Evolutionary conservation across 768 basidiomycete genomes (phyloP).

Genomic region (Naganishia friedmannii): DNA sequence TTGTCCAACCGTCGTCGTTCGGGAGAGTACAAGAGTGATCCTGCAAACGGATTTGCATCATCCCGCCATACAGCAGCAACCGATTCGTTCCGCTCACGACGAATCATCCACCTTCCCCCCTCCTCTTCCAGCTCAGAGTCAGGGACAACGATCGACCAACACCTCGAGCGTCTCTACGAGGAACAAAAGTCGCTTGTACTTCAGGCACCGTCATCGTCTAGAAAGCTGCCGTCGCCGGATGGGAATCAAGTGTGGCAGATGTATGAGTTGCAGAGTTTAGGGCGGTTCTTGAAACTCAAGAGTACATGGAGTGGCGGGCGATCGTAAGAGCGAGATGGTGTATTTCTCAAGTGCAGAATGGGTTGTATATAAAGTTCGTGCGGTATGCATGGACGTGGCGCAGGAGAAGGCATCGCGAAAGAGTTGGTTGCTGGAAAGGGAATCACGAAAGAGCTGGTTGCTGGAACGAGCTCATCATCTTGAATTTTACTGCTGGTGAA

Average conservation of each 20-base stretch:
- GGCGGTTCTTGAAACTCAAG: slow-evolving; percentile 6
- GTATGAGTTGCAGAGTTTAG: slow-evolving; percentile 13
- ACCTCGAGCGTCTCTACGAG: neutral
- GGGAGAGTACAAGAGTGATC: neutral
- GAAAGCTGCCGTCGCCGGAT: neutral
- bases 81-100: slow-evolving; percentile 16
- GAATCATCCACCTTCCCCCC: neutral
- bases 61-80: neutral
- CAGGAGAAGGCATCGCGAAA: too few relatives aligned
- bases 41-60: neutral
- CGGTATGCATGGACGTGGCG: too few relatives aligned
- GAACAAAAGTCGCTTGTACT: neutral
- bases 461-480: too few relatives aligned
- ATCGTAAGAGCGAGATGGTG: too few relatives aligned
- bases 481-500: too few relatives aligned
- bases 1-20: neutral
- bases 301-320: neutral
- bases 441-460: too few relatives aligned
- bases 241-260: slow-evolving; percentile 13
- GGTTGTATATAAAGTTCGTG: too few relatives aligned
- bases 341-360: too few relatives aligned
- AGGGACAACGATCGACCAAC: neutral
- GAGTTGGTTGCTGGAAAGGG: too few relatives aligned
- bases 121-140: neutral
- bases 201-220: too few relatives aligned